Evolutionary conservation across 768 basidiomycete species (phyloP).

Genomic region (Lactifluus volemus): DNA sequence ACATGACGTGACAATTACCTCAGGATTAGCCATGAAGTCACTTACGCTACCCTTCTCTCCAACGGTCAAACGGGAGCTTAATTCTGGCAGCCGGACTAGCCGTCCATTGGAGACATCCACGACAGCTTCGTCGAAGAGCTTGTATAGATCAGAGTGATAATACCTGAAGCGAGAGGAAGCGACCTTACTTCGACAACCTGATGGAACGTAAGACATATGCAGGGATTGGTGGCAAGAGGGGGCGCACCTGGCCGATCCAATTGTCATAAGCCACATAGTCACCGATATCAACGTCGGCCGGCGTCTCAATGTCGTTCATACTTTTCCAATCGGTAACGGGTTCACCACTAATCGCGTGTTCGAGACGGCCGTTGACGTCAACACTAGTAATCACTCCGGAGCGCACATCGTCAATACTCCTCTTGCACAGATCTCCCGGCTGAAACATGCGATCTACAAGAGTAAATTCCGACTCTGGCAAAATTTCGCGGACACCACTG

Average conservation of each 20-base stretch:
- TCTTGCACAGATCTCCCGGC: slow-evolving; percentile 76
- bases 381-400: slow-evolving; percentile 68
- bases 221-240: slow-evolving; percentile 8
- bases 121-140: slow-evolving; percentile 81
- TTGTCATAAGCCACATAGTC: slow-evolving; percentile 77
- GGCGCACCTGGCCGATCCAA: slow-evolving; percentile 82
- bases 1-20: slow-evolving; percentile 5
- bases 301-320: slow-evolving; percentile 46
- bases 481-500: slow-evolving; percentile 52
- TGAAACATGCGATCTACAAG: slow-evolving; percentile 73
- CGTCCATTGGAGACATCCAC: slow-evolving; percentile 57
- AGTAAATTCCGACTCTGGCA: slow-evolving; percentile 55
- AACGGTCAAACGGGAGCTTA: slow-evolving; percentile 64
- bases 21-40: slow-evolving; percentile 8
- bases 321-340: slow-evolving; percentile 56
- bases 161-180: background rate
- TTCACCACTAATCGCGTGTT: slow-evolving; percentile 63
- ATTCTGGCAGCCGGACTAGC: slow-evolving; percentile 66
- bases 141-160: slow-evolving; percentile 15
- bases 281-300: slow-evolving; percentile 57
- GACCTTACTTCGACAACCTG: slow-evolving; percentile 68
- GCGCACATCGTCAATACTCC: slow-evolving; percentile 59
- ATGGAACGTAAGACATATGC: slow-evolving; percentile 5
- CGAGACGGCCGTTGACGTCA: slow-evolving; percentile 55
- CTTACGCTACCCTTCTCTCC: slow-evolving; percentile 71